Conservation (phyloP, 345 rosid genomes). For the Populus simonii region DNA sequence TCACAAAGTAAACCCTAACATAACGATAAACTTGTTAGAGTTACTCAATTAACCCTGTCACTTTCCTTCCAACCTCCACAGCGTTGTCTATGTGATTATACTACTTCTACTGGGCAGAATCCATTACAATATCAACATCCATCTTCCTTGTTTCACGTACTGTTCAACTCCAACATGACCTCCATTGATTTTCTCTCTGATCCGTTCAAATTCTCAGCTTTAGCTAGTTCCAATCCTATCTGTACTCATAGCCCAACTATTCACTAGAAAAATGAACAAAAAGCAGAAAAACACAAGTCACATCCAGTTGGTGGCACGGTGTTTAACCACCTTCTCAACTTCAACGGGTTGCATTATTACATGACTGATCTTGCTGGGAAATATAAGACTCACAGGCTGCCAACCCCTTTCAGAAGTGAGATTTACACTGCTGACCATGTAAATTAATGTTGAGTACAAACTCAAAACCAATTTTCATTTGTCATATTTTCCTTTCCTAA, state of each 20-base stretch:
- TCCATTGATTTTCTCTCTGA: conserved; percentile 8
- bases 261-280: not conserved
- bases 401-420: conserved; percentile 27
- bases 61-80: no score
- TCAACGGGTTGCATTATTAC: conserved; percentile 47
- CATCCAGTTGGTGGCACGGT: conserved; percentile 54
- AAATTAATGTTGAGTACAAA: conserved; percentile 31
- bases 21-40: no score
- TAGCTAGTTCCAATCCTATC: conserved; percentile 13
- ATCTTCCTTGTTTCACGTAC: not conserved
- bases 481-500: no score
- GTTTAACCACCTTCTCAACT: conserved; percentile 50
- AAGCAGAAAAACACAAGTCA: conserved; percentile 22
- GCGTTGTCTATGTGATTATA: no score
- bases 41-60: no score
- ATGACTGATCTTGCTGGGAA: conserved; percentile 42
- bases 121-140: no score
- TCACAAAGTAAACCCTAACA: no score
- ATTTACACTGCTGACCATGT: conserved; percentile 38
- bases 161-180: not conserved
- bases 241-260: conserved; percentile 2
- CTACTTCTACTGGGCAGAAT: no score
- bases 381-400: conserved; percentile 25
- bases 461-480: conserved; percentile 34
- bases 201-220: conserved; percentile 13